A percentile compares a stretch with the other conserved stretches of the same genome.
phyloP scores from a whole-genome alignment of 1,139 yeast species.

The Waltiozyma sp. region DNA sequence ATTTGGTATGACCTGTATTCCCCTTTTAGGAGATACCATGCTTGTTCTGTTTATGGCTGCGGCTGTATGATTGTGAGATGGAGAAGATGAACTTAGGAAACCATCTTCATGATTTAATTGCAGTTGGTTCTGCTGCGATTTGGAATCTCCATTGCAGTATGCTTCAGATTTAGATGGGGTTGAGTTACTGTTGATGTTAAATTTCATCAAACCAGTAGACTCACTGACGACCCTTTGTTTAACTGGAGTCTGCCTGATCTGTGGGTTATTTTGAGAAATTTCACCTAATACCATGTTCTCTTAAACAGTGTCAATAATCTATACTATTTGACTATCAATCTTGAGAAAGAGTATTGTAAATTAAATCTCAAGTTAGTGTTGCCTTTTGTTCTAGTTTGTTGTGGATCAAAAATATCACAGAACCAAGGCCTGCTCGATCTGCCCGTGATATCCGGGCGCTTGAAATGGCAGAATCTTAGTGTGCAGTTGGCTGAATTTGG shows the following conservation, averaged over 20 bases:
- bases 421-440: too few relatives aligned
- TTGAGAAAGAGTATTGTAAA: too few relatives aligned
- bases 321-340: too few relatives aligned
- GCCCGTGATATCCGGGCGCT: too few relatives aligned
- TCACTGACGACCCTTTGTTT: constrained; percentile 22
- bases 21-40: not conserved
- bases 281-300: not conserved
- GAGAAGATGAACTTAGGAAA: not conserved
- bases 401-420: too few relatives aligned
- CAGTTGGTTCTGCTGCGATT: not conserved
- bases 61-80: not conserved
- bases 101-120: not conserved
- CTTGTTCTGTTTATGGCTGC: not conserved
- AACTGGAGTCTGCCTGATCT: not conserved
- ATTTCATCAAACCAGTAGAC: constrained; percentile 23
- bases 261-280: not conserved
- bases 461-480: too few relatives aligned
- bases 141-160: not conserved
- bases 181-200: constrained; percentile 9
- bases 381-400: too few relatives aligned
- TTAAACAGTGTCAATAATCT: too few relatives aligned
- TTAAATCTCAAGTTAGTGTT: too few relatives aligned
- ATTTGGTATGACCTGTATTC: not conserved
- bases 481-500: too few relatives aligned
- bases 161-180: not conserved